These are phyloP conservation scores for Mucor piriformis DNA, from an alignment of 371 early-diverging fungal species.

Conservation along the genomic window DNA sequence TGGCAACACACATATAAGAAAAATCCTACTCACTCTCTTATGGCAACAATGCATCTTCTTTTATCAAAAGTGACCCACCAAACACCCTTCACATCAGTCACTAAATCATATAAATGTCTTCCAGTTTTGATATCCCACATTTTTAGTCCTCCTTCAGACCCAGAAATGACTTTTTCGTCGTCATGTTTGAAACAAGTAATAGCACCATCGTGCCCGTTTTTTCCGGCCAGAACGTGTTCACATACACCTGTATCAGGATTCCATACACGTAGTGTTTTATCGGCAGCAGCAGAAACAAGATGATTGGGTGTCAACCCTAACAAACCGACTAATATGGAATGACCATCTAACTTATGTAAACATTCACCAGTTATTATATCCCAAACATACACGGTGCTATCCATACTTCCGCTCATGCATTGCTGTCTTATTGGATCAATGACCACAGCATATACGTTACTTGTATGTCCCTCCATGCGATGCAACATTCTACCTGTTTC, in stretches of 20 bases:
- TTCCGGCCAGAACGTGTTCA: conserved; percentile 60
- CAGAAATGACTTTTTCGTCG: conserved; percentile 85
- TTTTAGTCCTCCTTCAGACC: conserved; percentile 92
- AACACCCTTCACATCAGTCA: conserved; percentile 75
- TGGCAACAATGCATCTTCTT: conserved; percentile 84
- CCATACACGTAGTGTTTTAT: conserved; percentile 96
- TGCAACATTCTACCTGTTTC: conserved; percentile 68
- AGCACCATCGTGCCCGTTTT: conserved; percentile 76
- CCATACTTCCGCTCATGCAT: conserved; percentile 94
- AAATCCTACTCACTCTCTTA: conserved; percentile 62
- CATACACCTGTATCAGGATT: conserved; percentile 73
- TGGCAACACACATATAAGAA: background rate
- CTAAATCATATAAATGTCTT: conserved; percentile 74
- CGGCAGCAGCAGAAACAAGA: conserved; percentile 96
- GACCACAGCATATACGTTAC: conserved; percentile 90
- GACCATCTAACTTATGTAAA: conserved; percentile 74
- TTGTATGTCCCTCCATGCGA: conserved; percentile 82
- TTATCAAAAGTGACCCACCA: conserved; percentile 94
- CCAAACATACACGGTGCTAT: conserved; percentile 93
- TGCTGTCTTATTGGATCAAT: conserved; percentile 72
- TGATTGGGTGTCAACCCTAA: conserved; percentile 80
- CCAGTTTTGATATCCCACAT: conserved; percentile 92
- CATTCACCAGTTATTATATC: conserved; percentile 76
- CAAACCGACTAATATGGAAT: conserved; percentile 91
- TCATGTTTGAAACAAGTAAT: conserved; percentile 97